Percentiles rank a stretch among this genome's conserved stretches.
Conservation (phyloP, 306 rosid genomes). For the Styphnolobium japonicum region DNA sequence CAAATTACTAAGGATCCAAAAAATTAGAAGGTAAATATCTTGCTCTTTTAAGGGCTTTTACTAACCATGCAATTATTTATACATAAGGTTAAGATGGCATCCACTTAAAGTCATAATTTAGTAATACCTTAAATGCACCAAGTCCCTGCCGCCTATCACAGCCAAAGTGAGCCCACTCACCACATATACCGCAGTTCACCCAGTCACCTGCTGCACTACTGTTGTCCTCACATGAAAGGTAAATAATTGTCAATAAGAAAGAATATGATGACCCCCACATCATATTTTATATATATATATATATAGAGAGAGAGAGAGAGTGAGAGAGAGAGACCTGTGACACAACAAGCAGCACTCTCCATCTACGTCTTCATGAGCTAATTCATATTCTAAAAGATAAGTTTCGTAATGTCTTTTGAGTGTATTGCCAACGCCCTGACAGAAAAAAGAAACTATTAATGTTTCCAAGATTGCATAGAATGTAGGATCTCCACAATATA, state of each 20-base stretch:
- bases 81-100: neutral
- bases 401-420: conserved; percentile 92
- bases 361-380: conserved; percentile 95
- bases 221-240: conserved; percentile 31
- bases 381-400: conserved; percentile 86
- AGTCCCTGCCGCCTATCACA: conserved; percentile 95
- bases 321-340: conserved; percentile 35
- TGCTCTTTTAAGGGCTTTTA: neutral
- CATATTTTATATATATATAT: too few relatives aligned
- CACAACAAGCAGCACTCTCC: conserved; percentile 93
- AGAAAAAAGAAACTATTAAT: conserved; percentile 27
- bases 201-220: conserved; percentile 99
- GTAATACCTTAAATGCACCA: conserved; percentile 88
- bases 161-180: conserved; percentile 99
- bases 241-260: conserved; percentile 16
- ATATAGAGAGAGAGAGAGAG: neutral
- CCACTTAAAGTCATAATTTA: neutral
- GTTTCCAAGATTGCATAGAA: neutral
- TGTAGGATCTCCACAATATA: neutral
- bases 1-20: neutral
- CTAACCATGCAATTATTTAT: neutral
- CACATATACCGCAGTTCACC: conserved; percentile 97
- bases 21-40: neutral
- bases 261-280: neutral
- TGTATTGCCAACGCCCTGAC: conserved; percentile 97